phyloP scores from a whole-genome alignment of 495 filamentous ascomycete genomes.

The Corynascus novoguineensis region DNA sequence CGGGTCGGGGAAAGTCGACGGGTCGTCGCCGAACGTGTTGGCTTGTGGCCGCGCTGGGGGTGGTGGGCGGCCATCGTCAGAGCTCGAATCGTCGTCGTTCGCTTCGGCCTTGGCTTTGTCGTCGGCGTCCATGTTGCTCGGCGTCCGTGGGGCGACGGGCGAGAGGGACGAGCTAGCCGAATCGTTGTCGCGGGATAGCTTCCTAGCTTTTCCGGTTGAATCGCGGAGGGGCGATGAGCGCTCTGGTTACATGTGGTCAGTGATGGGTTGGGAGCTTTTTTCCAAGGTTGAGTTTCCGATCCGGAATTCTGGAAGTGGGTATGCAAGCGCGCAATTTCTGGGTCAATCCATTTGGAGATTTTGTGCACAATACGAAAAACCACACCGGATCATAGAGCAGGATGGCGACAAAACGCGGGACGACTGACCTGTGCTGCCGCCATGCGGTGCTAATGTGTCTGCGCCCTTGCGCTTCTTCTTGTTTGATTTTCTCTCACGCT shows the following conservation, averaged over 20 bases:
- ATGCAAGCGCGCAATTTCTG: conserved; percentile 1
- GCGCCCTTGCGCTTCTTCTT: conserved; percentile 55
- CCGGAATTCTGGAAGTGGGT: conserved; percentile 3
- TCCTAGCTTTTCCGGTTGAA: conserved; percentile 38
- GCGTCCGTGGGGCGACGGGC: conserved; percentile 45
- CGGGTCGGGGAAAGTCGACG: conserved; percentile 84
- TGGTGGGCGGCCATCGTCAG: conserved; percentile 73
- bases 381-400: not conserved
- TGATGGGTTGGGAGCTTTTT: conserved; percentile 6
- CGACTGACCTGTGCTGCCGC: conserved; percentile 59
- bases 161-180: conserved; percentile 63
- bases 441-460: conserved; percentile 57
- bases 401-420: conserved; percentile 1
- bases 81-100: conserved; percentile 53
- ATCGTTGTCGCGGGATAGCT: conserved; percentile 46
- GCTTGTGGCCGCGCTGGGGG: conserved; percentile 66
- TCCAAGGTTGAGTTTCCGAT: not conserved
- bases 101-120: conserved; percentile 46
- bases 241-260: conserved; percentile 27
- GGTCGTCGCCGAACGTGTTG: conserved; percentile 84
- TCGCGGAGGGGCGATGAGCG: conserved; percentile 45
- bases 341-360: not conserved
- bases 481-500: conserved; percentile 47
- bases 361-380: not conserved
- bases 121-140: conserved; percentile 46